Base-by-base conservation (phyloP, 1,139 yeast species). In the Sugiyamaella paludigena region DNA sequence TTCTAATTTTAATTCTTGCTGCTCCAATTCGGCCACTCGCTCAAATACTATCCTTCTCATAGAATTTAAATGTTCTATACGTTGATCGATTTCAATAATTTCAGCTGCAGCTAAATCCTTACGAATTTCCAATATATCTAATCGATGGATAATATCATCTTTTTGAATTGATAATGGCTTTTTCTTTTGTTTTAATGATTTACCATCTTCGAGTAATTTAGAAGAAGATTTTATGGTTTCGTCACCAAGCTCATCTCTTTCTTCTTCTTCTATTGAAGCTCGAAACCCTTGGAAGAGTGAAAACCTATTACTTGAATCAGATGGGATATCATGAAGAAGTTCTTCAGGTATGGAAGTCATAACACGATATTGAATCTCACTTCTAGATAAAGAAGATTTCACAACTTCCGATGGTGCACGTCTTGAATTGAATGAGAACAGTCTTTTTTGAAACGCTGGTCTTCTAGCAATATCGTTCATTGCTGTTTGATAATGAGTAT, bases 241-340 rank as follows among this genome's bases (percentile, higher is more conserved):
- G n/a, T 29, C 40, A 8, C 15, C 10, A 30, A 27, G 8, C 6
- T 38, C 40, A 6, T 40, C 0, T 80, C 81, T 29, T 12, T 19
- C 28, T 8, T 24, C 32, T 16, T 43, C 48, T 24, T 54, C 57
- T 38, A 77, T 59, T 0, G 78, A 72, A 1, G 87, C 87, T 55
- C 73, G 76, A 59, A 83, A 84, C 0, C 88, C 89, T 62, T 84
- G 87, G 57, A 78, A 81, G 15, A 84, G 66, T 1, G 87, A 78
- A 59, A 73, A 80, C 38, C 57, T 50, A 33, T 62, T 56, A 28
- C 59, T 59, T 19, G 61, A 56, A 37, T 55, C 58, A 4, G 64
- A 67, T 1, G 84, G 83, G 9, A 81, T 65, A 45, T 80, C 78
- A 11, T 67, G 62, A 41, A 83, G 68, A 53, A 82, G 58, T 36